Base-by-base conservation (phyloP, 1,284 basidiomycete genomes). In the Ceratobasidium sp. region DNA sequence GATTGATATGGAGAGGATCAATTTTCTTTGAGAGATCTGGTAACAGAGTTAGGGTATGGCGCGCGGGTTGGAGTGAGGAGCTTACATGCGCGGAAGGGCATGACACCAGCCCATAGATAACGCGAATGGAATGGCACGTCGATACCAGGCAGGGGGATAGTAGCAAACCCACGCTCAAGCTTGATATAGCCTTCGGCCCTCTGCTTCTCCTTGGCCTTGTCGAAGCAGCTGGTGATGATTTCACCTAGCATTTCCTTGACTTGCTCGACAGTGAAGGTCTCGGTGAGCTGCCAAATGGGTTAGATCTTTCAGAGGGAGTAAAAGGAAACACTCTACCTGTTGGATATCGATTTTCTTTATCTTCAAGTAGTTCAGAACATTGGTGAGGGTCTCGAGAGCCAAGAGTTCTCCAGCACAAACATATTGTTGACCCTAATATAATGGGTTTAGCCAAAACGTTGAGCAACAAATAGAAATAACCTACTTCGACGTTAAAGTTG, bases 111-210 rank as follows among this genome's bases (percentile, higher is more conserved):
- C 97, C 97, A 96, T 57, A 99, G 88, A 84, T 98, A 98, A 77
- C 94, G 92, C 9, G 97, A 96, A 82, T 99, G 97, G 92, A 99
- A 99, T 12, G 97, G 97, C 12, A 99, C 97, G 78, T 99, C 97
- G 78, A 99, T 98, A 78, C 97, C 97, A 41, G 97, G 94, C 12
- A 98, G 87, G 70, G 96, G 96, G 75, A 98, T 97, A 9, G 95
- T 96, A 0, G 94, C 96, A 78, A 96, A 98, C 10, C 97, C 97
- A 77, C 97, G 92, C 79, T 99, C 96, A 70, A 99, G 89, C 77
- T 92, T 92, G 83, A 99, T 94, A 76, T 92, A 89, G n/a, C 94
- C 95, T 73, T 94, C 91, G 12, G 87, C 85, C 77, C 89, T 88
- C 81, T 95, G 90, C 77, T 90, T 87, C 77, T 93, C 91, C 76